Evolutionary conservation across 257 asterid species (phyloP).

Genomic region (Plantago major): DNA sequence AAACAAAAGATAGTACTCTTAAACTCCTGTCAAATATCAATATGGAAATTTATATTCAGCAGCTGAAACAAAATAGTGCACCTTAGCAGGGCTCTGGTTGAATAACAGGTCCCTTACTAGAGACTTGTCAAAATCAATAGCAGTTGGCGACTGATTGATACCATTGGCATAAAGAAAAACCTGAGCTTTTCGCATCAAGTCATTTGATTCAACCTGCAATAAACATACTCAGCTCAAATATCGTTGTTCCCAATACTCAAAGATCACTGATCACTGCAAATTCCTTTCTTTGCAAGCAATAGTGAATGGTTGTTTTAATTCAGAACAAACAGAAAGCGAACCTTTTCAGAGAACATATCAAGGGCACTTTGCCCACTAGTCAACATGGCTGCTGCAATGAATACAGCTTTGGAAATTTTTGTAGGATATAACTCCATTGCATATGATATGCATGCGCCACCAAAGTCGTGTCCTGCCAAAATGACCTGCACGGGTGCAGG

Average conservation of each 20-base stretch:
- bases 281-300: constrained; percentile 8
- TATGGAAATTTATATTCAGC: not conserved
- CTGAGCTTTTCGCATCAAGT: constrained; percentile 81
- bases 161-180: constrained; percentile 85
- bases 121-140: constrained; percentile 78
- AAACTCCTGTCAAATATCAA: not conserved
- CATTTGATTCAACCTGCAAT: constrained; percentile 75
- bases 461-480: constrained; percentile 96
- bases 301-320: not conserved
- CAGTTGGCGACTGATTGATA: constrained; percentile 73
- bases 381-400: constrained; percentile 89
- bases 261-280: not conserved
- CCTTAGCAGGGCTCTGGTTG: constrained; percentile 95
- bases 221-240: constrained; percentile 13
- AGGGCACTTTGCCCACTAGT: constrained; percentile 80
- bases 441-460: constrained; percentile 90
- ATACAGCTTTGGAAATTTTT: constrained; percentile 82
- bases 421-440: constrained; percentile 75
- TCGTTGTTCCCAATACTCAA: not conserved
- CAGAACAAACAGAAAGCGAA: constrained; percentile 23
- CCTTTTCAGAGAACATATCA: constrained; percentile 89
- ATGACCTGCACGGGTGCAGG: constrained; percentile 59
- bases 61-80: constrained; percentile 20
- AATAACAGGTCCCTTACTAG: constrained; percentile 74
- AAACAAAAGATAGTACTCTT: too few species aligned